Base-by-base conservation (phyloP, 2,329 filamentous ascomycete genomes). In the Ceratocystis variospora region DNA sequence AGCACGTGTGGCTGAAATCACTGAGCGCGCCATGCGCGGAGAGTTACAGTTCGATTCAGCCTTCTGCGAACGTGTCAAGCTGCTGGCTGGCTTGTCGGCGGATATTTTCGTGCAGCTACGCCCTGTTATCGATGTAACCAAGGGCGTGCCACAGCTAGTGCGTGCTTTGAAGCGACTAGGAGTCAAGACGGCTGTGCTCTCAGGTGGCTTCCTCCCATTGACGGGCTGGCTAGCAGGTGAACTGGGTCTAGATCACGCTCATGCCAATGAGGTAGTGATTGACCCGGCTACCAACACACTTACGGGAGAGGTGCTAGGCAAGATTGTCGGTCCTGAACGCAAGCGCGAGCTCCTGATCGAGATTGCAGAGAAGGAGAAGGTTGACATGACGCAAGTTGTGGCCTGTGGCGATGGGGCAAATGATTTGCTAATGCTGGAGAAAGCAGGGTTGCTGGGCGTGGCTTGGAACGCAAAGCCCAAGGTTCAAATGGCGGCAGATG, bases 21-120 rank as follows among this genome's bases (percentile, higher is more conserved):
- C 94, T 0, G 87, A 87, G 68, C 87, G 91, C 44, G 93, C 94
- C 45, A 99, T 99, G 94, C 87, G 93, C 70, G 94, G 94, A 68
- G 92, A 97, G 78, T 80, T 97, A 45, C 92, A 96, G 74, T 99
- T 99, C 71, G 86, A 92, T 64, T 83, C 84, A 0, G 92, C 89
- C 0, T 85, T 99, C 72, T 85, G 86, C 67, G 89, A 89, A 74
- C 83, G 94, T 22, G 90, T 95, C 33, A 82, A 82, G 50, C 80
- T 97, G 55, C 82, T 99, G 50, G 88, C 87, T 71, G 93, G 92
- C 41, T 85, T 96, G 6, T 85, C 89, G 0, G 85, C 82, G 8
- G 83, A 83, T 66, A 87, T 97, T 17, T 96, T 95, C 71, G 85
- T 90, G 68, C 82, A 87, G 68, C 80, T 99, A 48, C 86, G 87